Conservation (phyloP, 177 flowering plant species). For the Vitis hybrid region DNA sequence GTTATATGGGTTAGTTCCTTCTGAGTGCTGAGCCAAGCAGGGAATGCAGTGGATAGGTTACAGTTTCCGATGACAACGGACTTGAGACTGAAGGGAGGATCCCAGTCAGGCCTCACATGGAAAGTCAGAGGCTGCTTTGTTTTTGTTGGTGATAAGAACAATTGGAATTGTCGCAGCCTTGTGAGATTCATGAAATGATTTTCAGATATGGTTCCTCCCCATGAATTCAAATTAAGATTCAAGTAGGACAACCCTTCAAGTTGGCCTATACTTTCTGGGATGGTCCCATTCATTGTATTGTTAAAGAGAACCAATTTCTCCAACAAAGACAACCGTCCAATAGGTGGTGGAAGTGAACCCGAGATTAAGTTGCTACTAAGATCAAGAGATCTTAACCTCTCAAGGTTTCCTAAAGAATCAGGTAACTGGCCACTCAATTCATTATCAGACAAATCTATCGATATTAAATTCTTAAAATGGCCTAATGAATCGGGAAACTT, state of each 20-base stretch:
- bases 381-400: slow-evolving; percentile 2
- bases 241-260: neutral
- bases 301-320: slow-evolving; percentile 9
- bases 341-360: slow-evolving; percentile 18
- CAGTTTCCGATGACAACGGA: too few relatives aligned
- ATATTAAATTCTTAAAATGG: slow-evolving; percentile 7
- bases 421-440: slow-evolving; percentile 11
- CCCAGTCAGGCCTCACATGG: too few relatives aligned
- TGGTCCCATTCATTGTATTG: slow-evolving; percentile 20
- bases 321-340: slow-evolving; percentile 13
- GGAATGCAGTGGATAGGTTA: too few relatives aligned
- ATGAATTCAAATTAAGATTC: slow-evolving; percentile 8
- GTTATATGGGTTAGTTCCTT: too few relatives aligned
- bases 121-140: too few relatives aligned
- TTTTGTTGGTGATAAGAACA: too few relatives aligned
- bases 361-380: slow-evolving; percentile 9
- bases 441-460: slow-evolving; percentile 7
- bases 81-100: too few relatives aligned
- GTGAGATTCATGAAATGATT: neutral
- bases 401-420: slow-evolving; percentile 8
- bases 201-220: slow-evolving; percentile 18
- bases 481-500: slow-evolving; percentile 5
- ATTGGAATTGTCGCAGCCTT: too few relatives aligned
- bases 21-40: too few relatives aligned
- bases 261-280: slow-evolving; percentile 24